Percentiles rank a stretch among this genome's conserved stretches.
Conservation (phyloP, 371 early-diverging fungal genomes). For the Cokeromyces recurvatus region DNA sequence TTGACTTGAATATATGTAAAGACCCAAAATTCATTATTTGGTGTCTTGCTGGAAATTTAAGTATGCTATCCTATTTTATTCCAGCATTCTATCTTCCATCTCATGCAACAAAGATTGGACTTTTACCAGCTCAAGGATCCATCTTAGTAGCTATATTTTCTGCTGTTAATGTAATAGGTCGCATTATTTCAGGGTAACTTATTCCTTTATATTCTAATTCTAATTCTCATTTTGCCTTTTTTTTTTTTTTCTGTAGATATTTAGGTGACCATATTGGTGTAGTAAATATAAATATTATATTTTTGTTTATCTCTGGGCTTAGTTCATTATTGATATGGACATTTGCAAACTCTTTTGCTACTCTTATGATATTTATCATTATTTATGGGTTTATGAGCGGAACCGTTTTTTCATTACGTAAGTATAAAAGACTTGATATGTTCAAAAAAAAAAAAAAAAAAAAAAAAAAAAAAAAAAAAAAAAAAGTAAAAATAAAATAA, state of each 20-base stretch:
- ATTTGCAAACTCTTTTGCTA: slow-evolving; percentile 39
- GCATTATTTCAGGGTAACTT: slow-evolving; percentile 29
- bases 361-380: slow-evolving; percentile 48
- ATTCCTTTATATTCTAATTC: neutral
- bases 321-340: slow-evolving; percentile 60
- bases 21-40: slow-evolving; percentile 23
- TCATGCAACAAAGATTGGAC: slow-evolving; percentile 26
- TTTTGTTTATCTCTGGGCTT: slow-evolving; percentile 42
- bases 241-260: slow-evolving; percentile 1
- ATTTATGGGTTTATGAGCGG: slow-evolving; percentile 61
- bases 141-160: slow-evolving; percentile 26
- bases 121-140: slow-evolving; percentile 29
- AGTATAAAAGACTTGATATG: neutral
- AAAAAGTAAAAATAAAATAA: too few relatives aligned
- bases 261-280: slow-evolving; percentile 53
- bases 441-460: neutral
- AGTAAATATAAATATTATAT: slow-evolving; percentile 46
- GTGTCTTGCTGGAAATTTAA: slow-evolving; percentile 28
- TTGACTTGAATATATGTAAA: slow-evolving; percentile 16
- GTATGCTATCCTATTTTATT: slow-evolving; percentile 32
- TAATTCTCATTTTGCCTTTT: neutral
- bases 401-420: slow-evolving; percentile 32
- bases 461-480: too few relatives aligned
- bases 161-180: slow-evolving; percentile 28
- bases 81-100: slow-evolving; percentile 41